phyloP scores from a whole-genome alignment of 176 grass and related monocot genomes.

The Luzula sylvatica region DNA sequence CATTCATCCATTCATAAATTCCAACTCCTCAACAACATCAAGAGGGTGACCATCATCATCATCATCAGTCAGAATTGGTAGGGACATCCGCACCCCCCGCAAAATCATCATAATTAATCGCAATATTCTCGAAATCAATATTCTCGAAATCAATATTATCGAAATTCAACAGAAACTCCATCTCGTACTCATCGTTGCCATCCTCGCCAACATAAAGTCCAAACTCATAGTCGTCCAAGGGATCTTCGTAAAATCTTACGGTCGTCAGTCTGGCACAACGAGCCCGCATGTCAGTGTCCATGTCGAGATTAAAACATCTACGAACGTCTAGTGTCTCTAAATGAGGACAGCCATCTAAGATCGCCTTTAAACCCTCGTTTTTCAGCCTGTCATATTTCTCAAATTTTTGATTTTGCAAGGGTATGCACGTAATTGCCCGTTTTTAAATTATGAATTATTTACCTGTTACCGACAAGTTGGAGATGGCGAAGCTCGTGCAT shows the following conservation, averaged over 20 bases:
- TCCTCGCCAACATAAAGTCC: neutral
- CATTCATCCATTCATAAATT: neutral
- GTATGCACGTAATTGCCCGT: too few species aligned
- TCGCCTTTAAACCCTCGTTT: conserved; percentile 23
- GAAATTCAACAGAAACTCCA: neutral
- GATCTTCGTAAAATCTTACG: conserved; percentile 8
- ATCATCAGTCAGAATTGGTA: conserved; percentile 3
- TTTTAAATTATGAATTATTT: neutral
- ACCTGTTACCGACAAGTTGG: conserved; percentile 25
- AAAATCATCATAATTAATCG: too few species aligned
- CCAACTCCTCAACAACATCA: neutral
- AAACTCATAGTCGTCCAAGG: conserved; percentile 11
- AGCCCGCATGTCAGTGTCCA: conserved; percentile 19
- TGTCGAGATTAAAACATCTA: conserved; percentile 13
- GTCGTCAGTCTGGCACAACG: conserved; percentile 21
- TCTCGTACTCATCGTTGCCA: neutral
- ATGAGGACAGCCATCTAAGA: conserved; percentile 28
- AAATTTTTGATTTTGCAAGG: too few species aligned
- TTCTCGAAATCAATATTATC: neutral
- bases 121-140: neutral
- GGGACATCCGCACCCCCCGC: too few species aligned
- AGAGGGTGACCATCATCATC: neutral
- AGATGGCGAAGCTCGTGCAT: conserved; percentile 24
- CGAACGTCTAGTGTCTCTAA: conserved; percentile 31
- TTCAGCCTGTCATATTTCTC: neutral